Percentiles rank a stretch among this genome's conserved stretches.
phyloP scores from a whole-genome alignment of 495 filamentous ascomycete species.

The Podospora bellae-mahoneyi region DNA sequence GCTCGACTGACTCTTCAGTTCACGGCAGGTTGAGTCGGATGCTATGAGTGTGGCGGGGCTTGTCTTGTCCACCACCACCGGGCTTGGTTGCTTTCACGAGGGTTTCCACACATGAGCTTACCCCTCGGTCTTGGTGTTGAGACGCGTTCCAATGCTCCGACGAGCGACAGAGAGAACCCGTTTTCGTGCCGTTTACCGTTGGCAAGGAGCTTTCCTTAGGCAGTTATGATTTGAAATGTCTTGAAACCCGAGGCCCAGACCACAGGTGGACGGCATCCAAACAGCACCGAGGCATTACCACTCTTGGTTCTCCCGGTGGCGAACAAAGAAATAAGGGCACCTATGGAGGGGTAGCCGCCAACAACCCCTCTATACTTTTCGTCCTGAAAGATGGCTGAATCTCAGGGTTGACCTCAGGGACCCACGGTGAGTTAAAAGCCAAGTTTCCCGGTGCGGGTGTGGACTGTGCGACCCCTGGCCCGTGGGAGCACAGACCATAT shows the following conservation, averaged over 20 bases:
- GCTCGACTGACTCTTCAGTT: background rate
- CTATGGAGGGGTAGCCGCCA: background rate
- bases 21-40: background rate
- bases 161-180: background rate
- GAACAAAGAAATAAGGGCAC: slow-evolving; percentile 3
- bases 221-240: too few species aligned
- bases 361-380: background rate
- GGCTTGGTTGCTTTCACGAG: background rate
- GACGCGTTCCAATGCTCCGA: background rate
- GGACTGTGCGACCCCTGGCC: slow-evolving; percentile 8
- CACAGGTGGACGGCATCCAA: background rate
- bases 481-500: slow-evolving; percentile 21
- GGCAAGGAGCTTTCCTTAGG: background rate
- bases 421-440: background rate
- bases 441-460: background rate
- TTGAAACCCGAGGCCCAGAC: background rate
- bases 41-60: background rate
- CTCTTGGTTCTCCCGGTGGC: background rate
- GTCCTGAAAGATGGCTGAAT: background rate
- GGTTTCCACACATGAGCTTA: background rate
- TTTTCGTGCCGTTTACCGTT: background rate
- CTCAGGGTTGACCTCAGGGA: background rate
- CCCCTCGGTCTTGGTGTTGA: background rate
- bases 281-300: background rate
- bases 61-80: background rate